Conservation (phyloP, 2,329 filamentous ascomycete species). For the Aspergillus sp. region DNA sequence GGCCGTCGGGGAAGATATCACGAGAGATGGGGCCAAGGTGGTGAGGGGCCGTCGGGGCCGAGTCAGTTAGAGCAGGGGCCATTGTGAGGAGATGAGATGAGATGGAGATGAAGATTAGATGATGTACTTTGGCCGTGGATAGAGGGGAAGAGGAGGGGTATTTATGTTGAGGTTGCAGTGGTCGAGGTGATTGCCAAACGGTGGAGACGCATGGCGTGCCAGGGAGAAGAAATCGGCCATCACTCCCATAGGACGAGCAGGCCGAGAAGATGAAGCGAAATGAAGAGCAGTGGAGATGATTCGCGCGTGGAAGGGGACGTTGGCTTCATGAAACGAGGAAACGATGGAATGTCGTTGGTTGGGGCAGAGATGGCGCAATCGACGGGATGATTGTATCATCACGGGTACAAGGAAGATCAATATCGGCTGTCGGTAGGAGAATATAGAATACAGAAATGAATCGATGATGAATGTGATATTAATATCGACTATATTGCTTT, state of each 20-base stretch:
- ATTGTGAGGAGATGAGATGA: neutral
- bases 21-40: constrained; percentile 34
- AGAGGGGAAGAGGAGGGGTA: neutral
- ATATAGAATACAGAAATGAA: too few species aligned
- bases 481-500: too few species aligned
- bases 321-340: neutral
- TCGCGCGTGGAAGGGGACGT: neutral
- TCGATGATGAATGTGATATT: too few species aligned
- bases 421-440: too few species aligned
- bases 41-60: constrained; percentile 33
- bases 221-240: constrained; percentile 1
- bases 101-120: neutral
- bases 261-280: neutral
- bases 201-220: constrained; percentile 27
- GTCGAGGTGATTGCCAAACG: constrained; percentile 11
- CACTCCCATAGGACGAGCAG: constrained; percentile 11
- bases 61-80: constrained; percentile 30
- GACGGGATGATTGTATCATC: too few species aligned
- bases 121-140: too few species aligned
- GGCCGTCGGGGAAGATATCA: constrained; percentile 58
- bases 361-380: constrained; percentile 25
- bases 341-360: constrained; percentile 7
- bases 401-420: too few species aligned
- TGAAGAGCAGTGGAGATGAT: too few species aligned
- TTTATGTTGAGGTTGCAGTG: neutral